phyloP scores from a whole-genome alignment of 1,139 yeast genomes.

The Torulaspora pretoriensis region DNA sequence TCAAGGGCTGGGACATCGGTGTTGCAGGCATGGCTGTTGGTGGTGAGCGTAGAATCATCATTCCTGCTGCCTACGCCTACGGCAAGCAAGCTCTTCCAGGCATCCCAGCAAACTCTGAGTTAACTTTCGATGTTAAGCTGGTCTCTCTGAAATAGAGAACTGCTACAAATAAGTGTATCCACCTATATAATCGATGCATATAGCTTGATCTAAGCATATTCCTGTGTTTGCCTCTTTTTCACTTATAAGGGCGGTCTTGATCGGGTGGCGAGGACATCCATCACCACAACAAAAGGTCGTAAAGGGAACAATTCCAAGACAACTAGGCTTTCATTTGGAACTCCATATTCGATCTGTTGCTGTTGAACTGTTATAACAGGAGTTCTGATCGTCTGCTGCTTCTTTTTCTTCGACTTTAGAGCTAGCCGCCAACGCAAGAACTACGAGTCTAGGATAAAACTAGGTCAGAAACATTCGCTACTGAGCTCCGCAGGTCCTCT shows the following conservation, averaged over 20 bases:
- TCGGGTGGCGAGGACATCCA: neutral
- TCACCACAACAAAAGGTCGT: neutral
- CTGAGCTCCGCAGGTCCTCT: neutral
- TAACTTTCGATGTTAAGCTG: conserved; percentile 92
- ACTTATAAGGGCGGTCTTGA: neutral
- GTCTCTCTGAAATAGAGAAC: conserved; percentile 72
- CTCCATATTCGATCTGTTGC: neutral
- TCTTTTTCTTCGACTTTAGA: neutral
- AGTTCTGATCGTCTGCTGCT: neutral
- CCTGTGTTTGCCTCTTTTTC: neutral
- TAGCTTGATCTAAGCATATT: conserved; percentile 4
- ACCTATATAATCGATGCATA: neutral
- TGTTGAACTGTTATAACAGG: neutral
- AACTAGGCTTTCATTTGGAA: neutral
- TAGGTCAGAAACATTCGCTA: neutral
- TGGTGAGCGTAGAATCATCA: conserved; percentile 96
- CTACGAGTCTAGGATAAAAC: neutral
- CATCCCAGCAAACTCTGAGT: conserved; percentile 93
- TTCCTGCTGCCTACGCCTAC: conserved; percentile 95
- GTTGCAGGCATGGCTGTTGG: conserved; percentile 98
- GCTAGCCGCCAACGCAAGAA: neutral
- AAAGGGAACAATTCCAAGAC: neutral
- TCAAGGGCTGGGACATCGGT: conserved; percentile 98
- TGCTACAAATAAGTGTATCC: neutral
- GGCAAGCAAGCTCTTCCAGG: conserved; percentile 95